Conservation (phyloP, 805 yeast species). For the Metschnikowia borealis region DNA sequence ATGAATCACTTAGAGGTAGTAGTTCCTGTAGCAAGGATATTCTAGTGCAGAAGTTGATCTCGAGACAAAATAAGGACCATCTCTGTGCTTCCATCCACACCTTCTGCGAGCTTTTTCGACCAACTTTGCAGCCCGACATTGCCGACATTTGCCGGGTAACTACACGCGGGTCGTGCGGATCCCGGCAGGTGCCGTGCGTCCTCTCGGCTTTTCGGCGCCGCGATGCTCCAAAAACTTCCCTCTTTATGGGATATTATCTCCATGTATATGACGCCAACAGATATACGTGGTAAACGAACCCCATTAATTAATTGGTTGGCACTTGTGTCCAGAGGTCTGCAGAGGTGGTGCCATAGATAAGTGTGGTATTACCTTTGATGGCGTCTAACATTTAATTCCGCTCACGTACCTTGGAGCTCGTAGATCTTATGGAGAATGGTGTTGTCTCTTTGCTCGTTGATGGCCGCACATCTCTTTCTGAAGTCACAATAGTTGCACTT, state of each 20-base stretch:
- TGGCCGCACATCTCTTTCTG: constrained; percentile 21
- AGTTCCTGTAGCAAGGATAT: too few relatives aligned
- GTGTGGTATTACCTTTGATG: constrained; percentile 23
- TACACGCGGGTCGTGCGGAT: constrained; percentile 1
- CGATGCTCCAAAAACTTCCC: background rate
- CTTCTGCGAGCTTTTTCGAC: background rate
- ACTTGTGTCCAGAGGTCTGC: constrained; percentile 21
- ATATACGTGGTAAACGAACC: constrained; percentile 41
- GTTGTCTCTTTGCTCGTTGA: constrained; percentile 8
- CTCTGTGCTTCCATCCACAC: background rate
- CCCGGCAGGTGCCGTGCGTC: background rate
- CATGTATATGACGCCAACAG: constrained; percentile 33
- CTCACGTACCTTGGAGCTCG: constrained; percentile 8
- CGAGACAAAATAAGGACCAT: background rate
- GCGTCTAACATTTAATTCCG: constrained; percentile 17
- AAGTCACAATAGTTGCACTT: constrained; percentile 58
- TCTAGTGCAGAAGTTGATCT: background rate
- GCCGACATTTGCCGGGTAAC: constrained; percentile 9
- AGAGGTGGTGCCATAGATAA: constrained; percentile 22
- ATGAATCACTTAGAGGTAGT: too few relatives aligned
- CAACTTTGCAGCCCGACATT: background rate
- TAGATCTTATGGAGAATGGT: constrained; percentile 5
- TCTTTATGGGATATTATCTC: constrained; percentile 30
- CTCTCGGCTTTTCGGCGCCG: background rate
- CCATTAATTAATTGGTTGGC: constrained; percentile 26